phyloP scores from a whole-genome alignment of 306 rosid species.

The Vigna radiata region DNA sequence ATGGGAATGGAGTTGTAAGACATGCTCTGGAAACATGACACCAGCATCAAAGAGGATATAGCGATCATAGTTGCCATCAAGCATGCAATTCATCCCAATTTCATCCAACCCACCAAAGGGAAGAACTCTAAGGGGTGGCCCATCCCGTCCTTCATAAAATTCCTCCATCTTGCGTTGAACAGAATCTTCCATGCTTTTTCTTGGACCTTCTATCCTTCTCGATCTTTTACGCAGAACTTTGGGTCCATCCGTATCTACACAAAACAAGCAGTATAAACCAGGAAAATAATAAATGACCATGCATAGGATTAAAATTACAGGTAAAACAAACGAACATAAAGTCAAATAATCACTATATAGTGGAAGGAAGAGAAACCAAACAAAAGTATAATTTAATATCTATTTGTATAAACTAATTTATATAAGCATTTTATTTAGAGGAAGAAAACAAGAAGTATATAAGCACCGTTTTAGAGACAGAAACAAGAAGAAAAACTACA shows the following conservation, averaged over 20 bases:
- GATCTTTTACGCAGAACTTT: conserved; percentile 54
- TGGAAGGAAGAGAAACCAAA: not conserved
- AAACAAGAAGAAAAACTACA: no score
- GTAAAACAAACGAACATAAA: not conserved
- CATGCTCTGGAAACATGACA: conserved; percentile 96
- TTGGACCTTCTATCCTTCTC: conserved; percentile 69
- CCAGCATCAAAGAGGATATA: conserved; percentile 96
- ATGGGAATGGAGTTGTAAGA: conserved; percentile 2
- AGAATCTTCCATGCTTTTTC: conserved; percentile 86
- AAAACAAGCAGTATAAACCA: conserved; percentile 31
- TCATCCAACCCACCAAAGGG: conserved; percentile 98
- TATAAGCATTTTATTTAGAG: no score
- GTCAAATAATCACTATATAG: not conserved
- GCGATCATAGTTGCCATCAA: conserved; percentile 93
- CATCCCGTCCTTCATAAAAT: conserved; percentile 91
- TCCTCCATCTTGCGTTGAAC: conserved; percentile 96
- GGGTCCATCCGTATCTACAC: conserved; percentile 58
- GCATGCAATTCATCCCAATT: conserved; percentile 99
- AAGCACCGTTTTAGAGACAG: no score
- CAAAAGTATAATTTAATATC: not conserved
- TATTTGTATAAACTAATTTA: no score
- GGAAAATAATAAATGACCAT: not conserved
- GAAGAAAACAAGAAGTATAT: no score
- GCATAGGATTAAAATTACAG: not conserved
- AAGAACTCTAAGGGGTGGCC: conserved; percentile 92